Percentiles rank a stretch among this genome's conserved stretches.
Evolutionary conservation across 768 basidiomycete species (phyloP).

Genomic region (Leccinum obscurum): DNA sequence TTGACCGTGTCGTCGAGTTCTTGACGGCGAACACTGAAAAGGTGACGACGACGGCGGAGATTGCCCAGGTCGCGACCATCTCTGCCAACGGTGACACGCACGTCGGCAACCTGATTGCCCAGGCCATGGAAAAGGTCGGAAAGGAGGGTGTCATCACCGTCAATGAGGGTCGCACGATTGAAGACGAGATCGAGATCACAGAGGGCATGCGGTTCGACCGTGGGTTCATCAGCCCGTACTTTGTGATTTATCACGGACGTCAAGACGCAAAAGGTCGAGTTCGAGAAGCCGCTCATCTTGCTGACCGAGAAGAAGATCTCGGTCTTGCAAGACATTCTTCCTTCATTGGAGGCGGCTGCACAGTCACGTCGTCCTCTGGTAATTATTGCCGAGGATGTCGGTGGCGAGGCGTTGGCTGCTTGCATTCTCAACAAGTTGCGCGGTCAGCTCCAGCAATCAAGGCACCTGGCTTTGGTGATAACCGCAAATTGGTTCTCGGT

Average conservation of each 20-base stretch:
- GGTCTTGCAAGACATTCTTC: slow-evolving; percentile 90
- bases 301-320: slow-evolving; percentile 99
- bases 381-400: slow-evolving; percentile 97
- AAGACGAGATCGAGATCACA: slow-evolving; percentile 98
- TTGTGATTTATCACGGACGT: slow-evolving; percentile 99
- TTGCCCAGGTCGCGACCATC: slow-evolving; percentile 98
- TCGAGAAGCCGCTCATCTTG: slow-evolving; percentile 94
- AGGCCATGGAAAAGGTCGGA: slow-evolving; percentile 99
- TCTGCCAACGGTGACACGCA: slow-evolving; percentile 81
- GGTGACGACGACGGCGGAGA: slow-evolving; percentile 96
- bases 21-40: slow-evolving; percentile 85
- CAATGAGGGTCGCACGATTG: slow-evolving; percentile 97
- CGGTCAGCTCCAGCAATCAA: slow-evolving; percentile 94
- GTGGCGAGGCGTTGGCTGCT: slow-evolving; percentile 96
- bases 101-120: slow-evolving; percentile 92
- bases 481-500: slow-evolving; percentile 97
- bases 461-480: slow-evolving; percentile 97
- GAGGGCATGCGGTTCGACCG: slow-evolving; percentile 99
- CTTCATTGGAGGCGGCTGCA: slow-evolving; percentile 79
- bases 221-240: slow-evolving; percentile 97
- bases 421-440: slow-evolving; percentile 99
- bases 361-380: slow-evolving; percentile 86
- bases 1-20: slow-evolving; percentile 92
- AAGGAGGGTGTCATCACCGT: slow-evolving; percentile 99
- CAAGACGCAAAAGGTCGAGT: slow-evolving; percentile 93